Evolutionary conservation across 1,284 basidiomycete species (phyloP), one percentile per base, ranked within the genome.

Genomic region (Cryptococcus jaspeensis): DNA sequence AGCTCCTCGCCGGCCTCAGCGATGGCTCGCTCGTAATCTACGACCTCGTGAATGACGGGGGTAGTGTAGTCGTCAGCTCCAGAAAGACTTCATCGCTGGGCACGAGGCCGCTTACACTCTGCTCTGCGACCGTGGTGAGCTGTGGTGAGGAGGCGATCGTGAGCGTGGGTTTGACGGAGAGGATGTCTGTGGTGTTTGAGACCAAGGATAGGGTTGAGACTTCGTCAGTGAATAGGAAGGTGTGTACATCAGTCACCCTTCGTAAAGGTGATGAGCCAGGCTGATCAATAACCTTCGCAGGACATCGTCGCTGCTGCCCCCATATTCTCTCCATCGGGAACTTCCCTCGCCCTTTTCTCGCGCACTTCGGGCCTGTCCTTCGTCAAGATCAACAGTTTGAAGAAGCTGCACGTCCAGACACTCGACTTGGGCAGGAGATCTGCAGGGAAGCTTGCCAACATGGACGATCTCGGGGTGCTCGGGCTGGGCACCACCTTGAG

Each of bases 381-480:
- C 43, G 87, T 87, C 11, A 80, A 79, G 16, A 80, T 91, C 15
- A 79, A 80, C n/a, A 84, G 86, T 55, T 78, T 91, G 11, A 86
- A 89, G 66, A 90, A 89, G 77, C 82, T 92, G 71, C 88, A 92
- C 63, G 86, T 93, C 39, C 84, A 86, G 59, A 84, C 89, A 35
- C 87, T 91, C 25, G 80, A 84, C 35, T 75, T 91, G 4, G 89
- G 87, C 1, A 74, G 83, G 40, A 83, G 88, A 51, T 86, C 83
- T 53, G 88, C 89, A 0, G 80, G 81, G 6, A 81, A 82, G 46
- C 82, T 94, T 23, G 81, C 82, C 1, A 80, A 89, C 65, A 80
- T 85, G 56, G 78, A 82, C 0, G 71, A 71, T 1, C 72, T 81
- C 47, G 84, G 82, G 50, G 75, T 81, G 0, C 85, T 91, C 54